Evolutionary conservation across 345 rosid species (phyloP), one percentile per base, ranked within the genome.

Genomic region (Leavenworthia alabamica): DNA sequence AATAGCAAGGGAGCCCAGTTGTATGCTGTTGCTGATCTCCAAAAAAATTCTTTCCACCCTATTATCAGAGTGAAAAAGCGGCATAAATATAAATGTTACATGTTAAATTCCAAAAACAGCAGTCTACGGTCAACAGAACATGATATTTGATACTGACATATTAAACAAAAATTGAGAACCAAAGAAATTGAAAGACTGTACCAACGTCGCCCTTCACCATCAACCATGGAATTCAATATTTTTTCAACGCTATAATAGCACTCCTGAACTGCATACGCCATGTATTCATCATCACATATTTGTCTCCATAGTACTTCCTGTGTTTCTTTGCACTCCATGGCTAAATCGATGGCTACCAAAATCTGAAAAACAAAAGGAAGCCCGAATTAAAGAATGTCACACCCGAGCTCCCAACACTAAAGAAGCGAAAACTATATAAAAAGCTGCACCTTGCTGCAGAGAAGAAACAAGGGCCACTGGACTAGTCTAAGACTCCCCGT

Each of bases 391-490:
- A 20, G 22, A 62, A 63, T 17, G 43, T 52, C 66, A 13, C 27
- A 49, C 19, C 24, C 22, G 22, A 37, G 39, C 56, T 35, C 13
- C 17, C 11, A 40, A 53, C 44, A 26, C 45, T 36, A 26, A 42
- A 43, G 29, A 27, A 44, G 17, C 22, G 27, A 60, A 43, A 46
- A 60, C 56, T 20, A 62, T 45, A 47, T 32, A 67, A 71, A 52
- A 59, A 60, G 56, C 28, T 56, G 32, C 43, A 93, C 99, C 97
- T 93, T 93, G 71, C 97, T 93, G 76, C 99, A 89, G 32, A 93
- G 81, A 72, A 93, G 94, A 81, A 93, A 93, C 82, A 93, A 77
- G 62, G 99, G 99, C 99, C 99, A 93, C 64, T 93, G 99, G 46
- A 89, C 97, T 66, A 93, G 81, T 79, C 80, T 73, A 67, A 93